A percentile compares a stretch with the other conserved stretches of the same genome.
phyloP scores from a whole-genome alignment of 2,329 filamentous ascomycete genomes.

The Colletotrichum sojae region DNA sequence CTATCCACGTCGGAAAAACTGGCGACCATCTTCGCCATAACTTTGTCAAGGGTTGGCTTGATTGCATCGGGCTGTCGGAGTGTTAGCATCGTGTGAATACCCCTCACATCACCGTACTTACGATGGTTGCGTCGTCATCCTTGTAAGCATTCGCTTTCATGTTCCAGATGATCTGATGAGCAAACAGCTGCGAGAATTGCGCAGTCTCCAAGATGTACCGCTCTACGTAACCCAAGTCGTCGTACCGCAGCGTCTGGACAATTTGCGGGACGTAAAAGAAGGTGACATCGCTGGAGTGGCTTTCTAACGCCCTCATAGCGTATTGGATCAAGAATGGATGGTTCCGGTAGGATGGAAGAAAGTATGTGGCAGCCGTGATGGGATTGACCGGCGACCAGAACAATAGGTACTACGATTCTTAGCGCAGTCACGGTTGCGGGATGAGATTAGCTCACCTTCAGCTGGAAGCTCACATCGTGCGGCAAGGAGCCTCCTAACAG shows the following conservation, averaged over 20 bases:
- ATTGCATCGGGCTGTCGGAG: constrained; percentile 81
- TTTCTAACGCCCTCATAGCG: constrained; percentile 94
- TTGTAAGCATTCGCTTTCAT: constrained; percentile 99
- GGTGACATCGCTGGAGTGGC: constrained; percentile 94
- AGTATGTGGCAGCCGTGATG: constrained; percentile 92
- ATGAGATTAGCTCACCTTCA: constrained; percentile 73
- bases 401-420: constrained; percentile 78
- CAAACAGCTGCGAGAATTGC: constrained; percentile 97
- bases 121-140: constrained; percentile 90
- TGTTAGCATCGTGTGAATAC: constrained; percentile 41
- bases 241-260: constrained; percentile 94
- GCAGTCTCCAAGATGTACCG: constrained; percentile 97
- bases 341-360: constrained; percentile 90
- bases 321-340: constrained; percentile 97
- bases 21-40: constrained; percentile 85
- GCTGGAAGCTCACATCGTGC: constrained; percentile 83
- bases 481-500: constrained; percentile 84
- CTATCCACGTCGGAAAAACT: constrained; percentile 86
- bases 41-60: constrained; percentile 92
- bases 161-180: constrained; percentile 99
- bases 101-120: constrained; percentile 59
- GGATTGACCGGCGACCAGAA: constrained; percentile 96
- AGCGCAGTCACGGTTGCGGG: constrained; percentile 41
- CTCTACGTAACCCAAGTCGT: constrained; percentile 93
- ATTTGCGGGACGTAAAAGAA: constrained; percentile 99